phyloP scores from a whole-genome alignment of 2,329 filamentous ascomycete genomes.

The Ophiocordyceps camponoti-saundersi region DNA sequence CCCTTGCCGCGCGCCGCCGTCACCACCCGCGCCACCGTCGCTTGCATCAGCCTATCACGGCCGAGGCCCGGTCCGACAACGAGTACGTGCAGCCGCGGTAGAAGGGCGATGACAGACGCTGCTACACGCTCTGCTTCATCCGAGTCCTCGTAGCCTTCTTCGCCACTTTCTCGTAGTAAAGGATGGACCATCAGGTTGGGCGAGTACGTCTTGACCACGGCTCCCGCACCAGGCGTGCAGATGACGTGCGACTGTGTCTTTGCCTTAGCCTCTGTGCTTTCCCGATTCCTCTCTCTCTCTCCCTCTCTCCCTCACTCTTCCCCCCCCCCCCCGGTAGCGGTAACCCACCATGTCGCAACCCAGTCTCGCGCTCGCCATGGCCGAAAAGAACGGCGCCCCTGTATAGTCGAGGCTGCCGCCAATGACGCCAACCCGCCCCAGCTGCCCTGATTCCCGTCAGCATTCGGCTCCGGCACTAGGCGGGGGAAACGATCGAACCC shows the following conservation, averaged over 20 bases:
- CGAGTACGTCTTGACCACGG: slow-evolving; percentile 93
- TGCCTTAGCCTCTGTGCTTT: neutral
- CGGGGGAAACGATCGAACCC: slow-evolving; percentile 31
- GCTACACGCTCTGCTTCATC: slow-evolving; percentile 42
- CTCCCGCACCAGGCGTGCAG: slow-evolving; percentile 73
- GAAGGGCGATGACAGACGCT: slow-evolving; percentile 55
- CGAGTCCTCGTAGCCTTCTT: slow-evolving; percentile 25
- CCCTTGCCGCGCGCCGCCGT: slow-evolving; percentile 53
- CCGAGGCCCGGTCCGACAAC: slow-evolving; percentile 88
- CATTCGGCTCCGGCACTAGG: neutral
- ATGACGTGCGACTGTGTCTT: slow-evolving; percentile 66
- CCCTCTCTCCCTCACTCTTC: neutral
- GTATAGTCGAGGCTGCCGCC: slow-evolving; percentile 94
- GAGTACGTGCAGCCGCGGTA: slow-evolving; percentile 75
- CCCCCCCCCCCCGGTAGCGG: no score
- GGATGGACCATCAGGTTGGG: slow-evolving; percentile 98
- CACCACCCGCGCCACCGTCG: slow-evolving; percentile 66
- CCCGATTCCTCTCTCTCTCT: neutral
- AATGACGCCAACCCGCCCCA: slow-evolving; percentile 83
- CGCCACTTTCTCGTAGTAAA: slow-evolving; percentile 60
- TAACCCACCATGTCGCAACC: slow-evolving; percentile 70
- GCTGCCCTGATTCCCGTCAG: slow-evolving; percentile 47
- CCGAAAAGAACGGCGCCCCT: slow-evolving; percentile 93
- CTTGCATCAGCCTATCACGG: slow-evolving; percentile 77
- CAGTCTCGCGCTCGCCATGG: slow-evolving; percentile 83